Base-by-base conservation (phyloP, 164 flowering plant genomes). In the Vitis amurensis region DNA sequence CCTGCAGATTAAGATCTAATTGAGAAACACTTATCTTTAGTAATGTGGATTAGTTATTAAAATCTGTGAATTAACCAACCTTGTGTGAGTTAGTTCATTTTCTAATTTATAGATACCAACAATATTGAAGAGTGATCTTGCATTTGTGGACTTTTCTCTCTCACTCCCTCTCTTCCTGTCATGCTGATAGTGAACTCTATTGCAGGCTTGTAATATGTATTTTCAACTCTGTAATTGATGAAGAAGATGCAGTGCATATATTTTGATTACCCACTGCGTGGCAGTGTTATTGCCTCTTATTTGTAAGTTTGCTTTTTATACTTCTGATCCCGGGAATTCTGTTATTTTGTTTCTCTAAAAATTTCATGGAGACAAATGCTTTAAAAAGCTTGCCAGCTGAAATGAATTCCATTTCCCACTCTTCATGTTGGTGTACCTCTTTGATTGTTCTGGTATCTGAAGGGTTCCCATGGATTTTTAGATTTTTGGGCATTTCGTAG, bases 141-240 rank as follows among this genome's bases (percentile, higher is more conserved):
- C 44, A 37, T 37, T 37, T 37, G 67, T 14, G 27, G 17, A 27
- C 13, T 50, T 50, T 50, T 10, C 67, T 8, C 37, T 59, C 29
- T 27, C 52, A 0, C 29, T 48, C 29, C 52, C 30, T 30, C 12
- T 55, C 23, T 63, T 48, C 31, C 31, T 13, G 19, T 57, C 12
- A 53, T 66, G 31, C 64, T 71, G 57, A 66, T 74, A 1, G 15
- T 27, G 27, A 59, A 58, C 63, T 60, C 10, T 68, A 60, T 56
- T 78, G 80, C 88, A 87, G 91, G 80, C 74, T 87, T 51, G 73
- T 75, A 7, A 14, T 83, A 55, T 59, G 86, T 4, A 69, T 75
- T 16, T 70, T 83, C 76, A 64, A 73, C 67, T 64, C 81, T 55
- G 61, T 85, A 37, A 65, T 68, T 27, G 81, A 73, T 56, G 84